Conservation (phyloP, 108 stramenopile genomes). For the Cyclotella baltica region DNA sequence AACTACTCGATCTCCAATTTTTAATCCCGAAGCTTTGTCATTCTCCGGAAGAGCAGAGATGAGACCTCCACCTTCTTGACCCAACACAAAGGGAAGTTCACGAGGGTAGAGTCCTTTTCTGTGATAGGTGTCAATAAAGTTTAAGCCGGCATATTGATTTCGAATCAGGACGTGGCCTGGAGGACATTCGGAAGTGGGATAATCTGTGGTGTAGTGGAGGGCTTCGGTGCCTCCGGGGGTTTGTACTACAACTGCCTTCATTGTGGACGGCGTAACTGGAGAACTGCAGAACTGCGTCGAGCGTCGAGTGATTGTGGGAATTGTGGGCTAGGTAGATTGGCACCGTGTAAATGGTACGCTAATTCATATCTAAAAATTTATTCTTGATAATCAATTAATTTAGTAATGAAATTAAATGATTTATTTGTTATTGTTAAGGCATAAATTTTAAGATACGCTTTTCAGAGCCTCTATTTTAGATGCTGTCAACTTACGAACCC, state of each 20-base stretch:
- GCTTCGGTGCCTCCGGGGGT: conserved; percentile 30
- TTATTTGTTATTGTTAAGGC: too few species aligned
- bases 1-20: conserved; percentile 76
- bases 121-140: conserved; percentile 91
- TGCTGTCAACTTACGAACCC: too few species aligned
- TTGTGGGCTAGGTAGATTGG: too few species aligned
- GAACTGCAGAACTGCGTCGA: too few species aligned
- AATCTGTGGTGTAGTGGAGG: conserved; percentile 36
- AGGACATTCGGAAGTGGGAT: conserved; percentile 58
- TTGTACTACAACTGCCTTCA: conserved; percentile 35
- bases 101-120: conserved; percentile 80
- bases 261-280: too few species aligned
- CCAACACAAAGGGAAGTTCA: conserved; percentile 76
- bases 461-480: too few species aligned
- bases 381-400: neutral
- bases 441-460: too few species aligned
- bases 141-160: conserved; percentile 82
- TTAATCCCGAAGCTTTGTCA: conserved; percentile 59
- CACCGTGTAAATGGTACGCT: neutral
- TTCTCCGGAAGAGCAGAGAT: conserved; percentile 62
- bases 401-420: neutral
- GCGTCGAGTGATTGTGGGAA: too few species aligned
- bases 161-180: conserved; percentile 70
- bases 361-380: neutral
- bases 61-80: conserved; percentile 85